Conservation (phyloP, 2,329 filamentous ascomycete species). For the Apiospora kogelbergensis region DNA sequence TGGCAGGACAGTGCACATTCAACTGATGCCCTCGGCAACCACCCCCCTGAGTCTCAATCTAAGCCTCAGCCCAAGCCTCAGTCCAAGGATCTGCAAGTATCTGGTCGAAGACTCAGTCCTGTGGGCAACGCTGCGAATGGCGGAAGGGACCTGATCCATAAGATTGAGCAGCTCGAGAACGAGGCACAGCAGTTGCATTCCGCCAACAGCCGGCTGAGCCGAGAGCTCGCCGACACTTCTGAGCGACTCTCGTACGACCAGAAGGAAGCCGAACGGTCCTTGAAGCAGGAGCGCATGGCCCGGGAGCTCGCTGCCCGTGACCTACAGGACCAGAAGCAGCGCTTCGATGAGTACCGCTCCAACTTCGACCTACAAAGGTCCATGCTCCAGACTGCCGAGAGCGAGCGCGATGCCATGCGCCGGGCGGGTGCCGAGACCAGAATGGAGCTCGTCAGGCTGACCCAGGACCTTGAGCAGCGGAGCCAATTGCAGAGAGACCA, state of each 20-base stretch:
- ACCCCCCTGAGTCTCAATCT: no score
- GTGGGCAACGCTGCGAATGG: constrained; percentile 18
- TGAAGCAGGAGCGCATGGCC: constrained; percentile 30
- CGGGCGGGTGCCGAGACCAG: constrained; percentile 26
- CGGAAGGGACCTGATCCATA: constrained; percentile 31
- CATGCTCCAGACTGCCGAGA: constrained; percentile 31
- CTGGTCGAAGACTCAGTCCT: constrained; percentile 16
- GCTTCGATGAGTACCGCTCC: constrained; percentile 35
- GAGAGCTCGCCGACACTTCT: constrained; percentile 30
- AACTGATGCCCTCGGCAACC: background rate
- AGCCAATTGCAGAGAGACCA: constrained; percentile 24
- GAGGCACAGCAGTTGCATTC: constrained; percentile 31
- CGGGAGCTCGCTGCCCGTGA: constrained; percentile 34
- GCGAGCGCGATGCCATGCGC: constrained; percentile 33
- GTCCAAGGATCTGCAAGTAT: constrained; percentile 29
- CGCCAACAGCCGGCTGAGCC: constrained; percentile 28
- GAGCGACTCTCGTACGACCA: constrained; percentile 31
- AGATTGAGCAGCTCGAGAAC: constrained; percentile 36
- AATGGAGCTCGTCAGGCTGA: constrained; percentile 23
- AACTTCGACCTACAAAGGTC: constrained; percentile 33
- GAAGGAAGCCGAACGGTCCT: constrained; percentile 28
- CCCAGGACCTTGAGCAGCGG: constrained; percentile 24
- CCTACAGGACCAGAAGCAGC: constrained; percentile 34
- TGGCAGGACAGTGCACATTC: background rate
- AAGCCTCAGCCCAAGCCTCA: background rate